phyloP scores from a whole-genome alignment of 805 yeast genomes.

The Teunomyces atbi region DNA sequence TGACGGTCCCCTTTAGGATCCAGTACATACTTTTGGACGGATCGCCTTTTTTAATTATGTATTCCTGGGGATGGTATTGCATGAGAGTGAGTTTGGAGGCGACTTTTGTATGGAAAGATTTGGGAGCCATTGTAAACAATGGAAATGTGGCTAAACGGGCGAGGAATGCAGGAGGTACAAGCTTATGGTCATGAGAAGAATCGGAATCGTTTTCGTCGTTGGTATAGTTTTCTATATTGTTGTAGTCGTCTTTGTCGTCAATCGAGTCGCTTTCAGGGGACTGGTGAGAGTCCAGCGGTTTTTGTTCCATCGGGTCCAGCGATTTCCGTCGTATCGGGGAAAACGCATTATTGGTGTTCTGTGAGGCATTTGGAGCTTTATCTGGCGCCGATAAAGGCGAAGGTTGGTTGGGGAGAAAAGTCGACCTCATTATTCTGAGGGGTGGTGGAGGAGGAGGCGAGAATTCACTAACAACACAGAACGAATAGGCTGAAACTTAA shows the following conservation, averaged over 20 bases:
- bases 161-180: slow-evolving; percentile 54
- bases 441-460: slow-evolving; percentile 12
- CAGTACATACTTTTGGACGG: slow-evolving; percentile 77
- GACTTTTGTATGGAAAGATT: slow-evolving; percentile 57
- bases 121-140: slow-evolving; percentile 65
- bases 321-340: slow-evolving; percentile 4
- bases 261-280: slow-evolving; percentile 3
- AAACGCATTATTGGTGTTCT: neutral
- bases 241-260: slow-evolving; percentile 12
- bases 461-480: neutral
- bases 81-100: slow-evolving; percentile 57
- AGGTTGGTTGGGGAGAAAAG: neutral
- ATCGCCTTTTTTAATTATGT: slow-evolving; percentile 68
- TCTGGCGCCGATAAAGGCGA: slow-evolving; percentile 3
- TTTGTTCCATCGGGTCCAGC: slow-evolving; percentile 1
- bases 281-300: neutral
- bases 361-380: neutral
- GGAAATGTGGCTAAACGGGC: slow-evolving; percentile 57
- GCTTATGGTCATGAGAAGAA: slow-evolving; percentile 9
- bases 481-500: neutral
- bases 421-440: slow-evolving; percentile 1
- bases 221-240: slow-evolving; percentile 9
- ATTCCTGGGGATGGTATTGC: slow-evolving; percentile 66
- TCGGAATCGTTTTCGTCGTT: slow-evolving; percentile 10
- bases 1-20: slow-evolving; percentile 72